phyloP scores from a whole-genome alignment of 2,329 filamentous ascomycete genomes.

The Phialocephala subalpina region DNA sequence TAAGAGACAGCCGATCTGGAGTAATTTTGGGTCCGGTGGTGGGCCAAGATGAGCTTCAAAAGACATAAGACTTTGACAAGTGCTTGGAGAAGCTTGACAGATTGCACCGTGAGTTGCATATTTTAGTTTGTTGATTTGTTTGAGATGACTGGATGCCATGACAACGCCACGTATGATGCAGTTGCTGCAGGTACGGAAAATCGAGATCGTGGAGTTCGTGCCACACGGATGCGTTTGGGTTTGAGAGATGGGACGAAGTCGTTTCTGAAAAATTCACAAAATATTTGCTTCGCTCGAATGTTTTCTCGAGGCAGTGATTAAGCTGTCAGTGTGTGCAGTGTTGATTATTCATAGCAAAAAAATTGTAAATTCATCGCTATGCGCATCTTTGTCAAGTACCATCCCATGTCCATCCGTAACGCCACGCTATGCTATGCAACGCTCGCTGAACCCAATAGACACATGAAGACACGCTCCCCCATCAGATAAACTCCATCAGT shows the following conservation, averaged over 20 bases:
- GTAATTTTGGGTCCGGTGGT: neutral
- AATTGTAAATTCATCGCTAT: neutral
- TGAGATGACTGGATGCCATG: too few species aligned
- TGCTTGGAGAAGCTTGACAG: neutral
- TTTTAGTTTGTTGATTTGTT: neutral
- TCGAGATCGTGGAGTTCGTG: too few species aligned
- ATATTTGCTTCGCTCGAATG: too few species aligned
- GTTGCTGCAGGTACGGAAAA: too few species aligned
- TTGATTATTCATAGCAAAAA: neutral
- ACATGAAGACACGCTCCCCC: neutral
- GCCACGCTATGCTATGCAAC: conserved; percentile 1
- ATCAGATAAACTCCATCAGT: too few species aligned
- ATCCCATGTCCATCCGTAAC: neutral
- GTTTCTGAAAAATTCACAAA: too few species aligned
- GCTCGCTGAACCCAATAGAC: neutral
- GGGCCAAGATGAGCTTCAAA: neutral
- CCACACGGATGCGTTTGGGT: too few species aligned
- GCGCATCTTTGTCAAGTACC: neutral
- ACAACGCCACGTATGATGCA: too few species aligned
- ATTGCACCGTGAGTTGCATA: neutral
- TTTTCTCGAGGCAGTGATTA: too few species aligned
- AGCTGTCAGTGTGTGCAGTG: too few species aligned
- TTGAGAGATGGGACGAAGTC: too few species aligned
- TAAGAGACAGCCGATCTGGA: neutral
- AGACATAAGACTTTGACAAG: neutral